Percentiles rank a stretch among this genome's conserved stretches.
Conservation (phyloP, 495 filamentous ascomycete species). For the Hyaloscypha finlandica region DNA sequence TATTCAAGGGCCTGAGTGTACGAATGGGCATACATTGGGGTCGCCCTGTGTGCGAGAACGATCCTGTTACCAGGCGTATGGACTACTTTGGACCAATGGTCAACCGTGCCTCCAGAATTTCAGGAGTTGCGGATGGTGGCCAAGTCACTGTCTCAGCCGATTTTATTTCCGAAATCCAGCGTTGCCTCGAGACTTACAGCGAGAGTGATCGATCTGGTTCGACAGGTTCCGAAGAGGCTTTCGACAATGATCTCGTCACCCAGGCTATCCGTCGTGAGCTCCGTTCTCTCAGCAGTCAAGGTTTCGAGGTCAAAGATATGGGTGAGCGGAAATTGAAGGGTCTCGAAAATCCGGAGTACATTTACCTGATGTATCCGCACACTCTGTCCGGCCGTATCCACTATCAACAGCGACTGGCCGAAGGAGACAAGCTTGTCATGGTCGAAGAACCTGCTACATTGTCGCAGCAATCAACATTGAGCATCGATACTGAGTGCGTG, state of each 20-base stretch:
- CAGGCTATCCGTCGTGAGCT: slow-evolving; percentile 84
- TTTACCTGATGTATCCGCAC: slow-evolving; percentile 92
- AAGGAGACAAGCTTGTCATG: slow-evolving; percentile 22
- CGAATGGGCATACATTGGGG: slow-evolving; percentile 98
- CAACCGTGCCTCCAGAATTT: slow-evolving; percentile 92
- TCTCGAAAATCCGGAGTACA: slow-evolving; percentile 93
- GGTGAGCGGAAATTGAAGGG: slow-evolving; percentile 93
- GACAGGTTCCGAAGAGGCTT: slow-evolving; percentile 65
- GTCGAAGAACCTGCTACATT: slow-evolving; percentile 29
- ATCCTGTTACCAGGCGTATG: slow-evolving; percentile 96
- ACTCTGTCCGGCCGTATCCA: slow-evolving; percentile 77
- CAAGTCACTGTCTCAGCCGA: slow-evolving; percentile 96
- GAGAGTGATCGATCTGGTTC: slow-evolving; percentile 72
- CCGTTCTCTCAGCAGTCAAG: slow-evolving; percentile 82
- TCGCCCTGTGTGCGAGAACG: slow-evolving; percentile 87
- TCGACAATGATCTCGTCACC: slow-evolving; percentile 69
- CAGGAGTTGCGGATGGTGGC: slow-evolving; percentile 91
- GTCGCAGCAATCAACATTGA: slow-evolving; percentile 35
- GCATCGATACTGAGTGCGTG: slow-evolving; percentile 75
- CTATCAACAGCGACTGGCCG: slow-evolving; percentile 45
- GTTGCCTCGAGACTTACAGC: slow-evolving; percentile 80
- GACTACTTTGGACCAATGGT: slow-evolving; percentile 99
- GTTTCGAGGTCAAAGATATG: slow-evolving; percentile 95
- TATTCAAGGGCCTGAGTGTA: slow-evolving; percentile 91
- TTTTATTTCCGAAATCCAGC: slow-evolving; percentile 93